These are phyloP conservation scores for Termitomyces titanicus DNA, from an alignment of 768 basidiomycete species.

Conservation along the genomic window DNA sequence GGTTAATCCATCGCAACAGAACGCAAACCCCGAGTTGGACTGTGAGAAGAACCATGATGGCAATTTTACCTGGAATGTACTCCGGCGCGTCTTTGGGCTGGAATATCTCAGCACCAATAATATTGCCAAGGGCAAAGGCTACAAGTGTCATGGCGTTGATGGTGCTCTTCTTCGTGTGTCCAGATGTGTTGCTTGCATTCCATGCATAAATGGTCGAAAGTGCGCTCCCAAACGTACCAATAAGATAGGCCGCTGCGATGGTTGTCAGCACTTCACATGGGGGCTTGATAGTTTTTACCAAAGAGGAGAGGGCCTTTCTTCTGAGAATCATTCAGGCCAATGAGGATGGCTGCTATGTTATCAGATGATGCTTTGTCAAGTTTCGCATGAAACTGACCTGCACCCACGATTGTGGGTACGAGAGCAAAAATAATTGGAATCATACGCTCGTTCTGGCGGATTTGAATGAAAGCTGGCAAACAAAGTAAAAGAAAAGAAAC, in stretches of 20 bases:
- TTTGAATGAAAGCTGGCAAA: background rate
- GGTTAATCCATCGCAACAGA: conserved; percentile 51
- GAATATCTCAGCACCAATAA: conserved; percentile 62
- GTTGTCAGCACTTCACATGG: background rate
- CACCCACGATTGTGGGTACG: conserved; percentile 55
- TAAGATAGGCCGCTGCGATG: conserved; percentile 40
- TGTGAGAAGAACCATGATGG: conserved; percentile 57
- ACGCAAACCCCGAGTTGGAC: conserved; percentile 47
- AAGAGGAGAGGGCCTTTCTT: conserved; percentile 54
- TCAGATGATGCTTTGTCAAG: background rate
- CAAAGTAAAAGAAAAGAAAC: background rate
- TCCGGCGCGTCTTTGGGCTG: conserved; percentile 56
- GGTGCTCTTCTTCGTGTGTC: conserved; percentile 68
- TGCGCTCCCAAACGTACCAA: conserved; percentile 56
- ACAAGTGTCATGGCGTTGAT: conserved; percentile 58
- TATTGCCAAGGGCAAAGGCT: conserved; percentile 55
- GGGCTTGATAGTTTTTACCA: conserved; percentile 28
- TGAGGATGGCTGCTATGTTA: conserved; percentile 38
- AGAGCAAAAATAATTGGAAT: conserved; percentile 54
- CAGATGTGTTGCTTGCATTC: conserved; percentile 60
- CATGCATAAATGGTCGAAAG: conserved; percentile 60
- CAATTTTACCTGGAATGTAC: conserved; percentile 65
- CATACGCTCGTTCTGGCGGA: conserved; percentile 51
- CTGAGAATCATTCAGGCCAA: conserved; percentile 46
- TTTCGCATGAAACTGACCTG: conserved; percentile 31